Conservation (phyloP, 2,329 filamentous ascomycete genomes). For the Passalora sequoiae region DNA sequence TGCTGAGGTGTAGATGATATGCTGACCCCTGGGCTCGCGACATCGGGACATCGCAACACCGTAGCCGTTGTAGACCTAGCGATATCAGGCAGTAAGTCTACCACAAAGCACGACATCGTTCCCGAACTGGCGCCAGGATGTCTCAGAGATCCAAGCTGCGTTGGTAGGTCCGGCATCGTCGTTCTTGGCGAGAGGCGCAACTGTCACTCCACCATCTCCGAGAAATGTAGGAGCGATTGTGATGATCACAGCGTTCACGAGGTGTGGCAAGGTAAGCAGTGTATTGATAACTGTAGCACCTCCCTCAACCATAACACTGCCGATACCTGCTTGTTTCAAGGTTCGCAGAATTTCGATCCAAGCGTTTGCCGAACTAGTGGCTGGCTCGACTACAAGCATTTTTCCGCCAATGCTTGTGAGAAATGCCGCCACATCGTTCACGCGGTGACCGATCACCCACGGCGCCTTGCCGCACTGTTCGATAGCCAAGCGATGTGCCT, state of each 20-base stretch:
- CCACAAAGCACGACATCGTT: slow-evolving; percentile 81
- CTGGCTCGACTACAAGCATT: slow-evolving; percentile 17
- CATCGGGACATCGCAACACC: too few species aligned
- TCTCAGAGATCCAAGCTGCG: slow-evolving; percentile 60
- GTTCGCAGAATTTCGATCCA: slow-evolving; percentile 62
- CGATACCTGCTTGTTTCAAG: slow-evolving; percentile 56
- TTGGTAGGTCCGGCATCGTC: slow-evolving; percentile 50
- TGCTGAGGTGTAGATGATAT: too few species aligned
- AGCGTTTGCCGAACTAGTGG: slow-evolving; percentile 24
- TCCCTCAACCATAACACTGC: slow-evolving; percentile 88
- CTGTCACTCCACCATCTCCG: slow-evolving; percentile 74
- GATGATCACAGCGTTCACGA: slow-evolving; percentile 74
- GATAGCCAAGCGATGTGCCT: slow-evolving; percentile 61
- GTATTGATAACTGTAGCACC: slow-evolving; percentile 78
- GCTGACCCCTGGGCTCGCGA: too few species aligned
- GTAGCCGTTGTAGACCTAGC: too few species aligned
- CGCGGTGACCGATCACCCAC: slow-evolving; percentile 38
- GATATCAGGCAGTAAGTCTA: slow-evolving; percentile 32
- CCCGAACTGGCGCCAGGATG: slow-evolving; percentile 72
- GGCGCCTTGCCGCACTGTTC: slow-evolving; percentile 66
- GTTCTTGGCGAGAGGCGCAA: slow-evolving; percentile 60
- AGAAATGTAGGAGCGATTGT: slow-evolving; percentile 88
- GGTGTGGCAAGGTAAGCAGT: slow-evolving; percentile 56
- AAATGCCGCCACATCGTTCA: slow-evolving; percentile 8
- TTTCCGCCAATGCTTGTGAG: slow-evolving; percentile 24